A percentile compares a stretch with the other conserved stretches of the same genome.
These are phyloP conservation scores for Nemophila menziesii DNA, from an alignment of 257 asterid genomes.

Conservation along the genomic window DNA sequence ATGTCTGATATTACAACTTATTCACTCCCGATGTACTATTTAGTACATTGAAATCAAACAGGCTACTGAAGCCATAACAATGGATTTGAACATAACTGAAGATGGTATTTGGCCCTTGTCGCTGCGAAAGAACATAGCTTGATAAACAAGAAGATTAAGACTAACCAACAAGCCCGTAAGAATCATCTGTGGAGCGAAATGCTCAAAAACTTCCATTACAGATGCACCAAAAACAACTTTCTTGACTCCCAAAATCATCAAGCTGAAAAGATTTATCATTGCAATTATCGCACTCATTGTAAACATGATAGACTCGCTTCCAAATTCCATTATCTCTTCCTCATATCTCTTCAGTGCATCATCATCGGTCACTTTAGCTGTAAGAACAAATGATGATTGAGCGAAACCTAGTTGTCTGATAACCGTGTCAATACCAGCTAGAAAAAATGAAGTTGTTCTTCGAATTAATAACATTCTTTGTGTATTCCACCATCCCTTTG, in stretches of 20 bases:
- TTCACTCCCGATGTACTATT: not conserved
- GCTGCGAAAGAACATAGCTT: constrained; percentile 25
- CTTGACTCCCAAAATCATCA: constrained; percentile 31
- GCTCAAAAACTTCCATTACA: not conserved
- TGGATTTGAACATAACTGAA: constrained; percentile 20
- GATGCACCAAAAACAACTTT: constrained; percentile 8
- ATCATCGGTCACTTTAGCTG: constrained; percentile 48
- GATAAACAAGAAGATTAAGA: constrained; percentile 25
- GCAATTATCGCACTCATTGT: constrained; percentile 37
- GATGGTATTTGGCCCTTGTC: constrained; percentile 27
- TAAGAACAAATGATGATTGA: constrained; percentile 29
- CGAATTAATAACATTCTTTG: constrained; percentile 45
- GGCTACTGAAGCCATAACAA: constrained; percentile 17
- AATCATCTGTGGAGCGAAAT: constrained; percentile 17
- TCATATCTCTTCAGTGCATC: constrained; percentile 35
- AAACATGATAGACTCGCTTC: constrained; percentile 39
- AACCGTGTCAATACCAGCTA: constrained; percentile 39
- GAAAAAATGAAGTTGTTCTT: constrained; percentile 36
- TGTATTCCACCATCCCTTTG: constrained; percentile 54
- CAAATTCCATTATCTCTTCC: constrained; percentile 47
- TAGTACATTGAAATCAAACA: constrained; percentile 16
- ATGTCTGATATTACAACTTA: not conserved
- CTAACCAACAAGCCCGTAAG: constrained; percentile 15
- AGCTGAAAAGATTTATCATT: constrained; percentile 37
- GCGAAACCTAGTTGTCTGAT: constrained; percentile 36